Evolutionary conservation across 371 early-diverging fungal genomes (phyloP), one percentile per base, ranked within the genome.

Genomic region (Chytridiales sp.): DNA sequence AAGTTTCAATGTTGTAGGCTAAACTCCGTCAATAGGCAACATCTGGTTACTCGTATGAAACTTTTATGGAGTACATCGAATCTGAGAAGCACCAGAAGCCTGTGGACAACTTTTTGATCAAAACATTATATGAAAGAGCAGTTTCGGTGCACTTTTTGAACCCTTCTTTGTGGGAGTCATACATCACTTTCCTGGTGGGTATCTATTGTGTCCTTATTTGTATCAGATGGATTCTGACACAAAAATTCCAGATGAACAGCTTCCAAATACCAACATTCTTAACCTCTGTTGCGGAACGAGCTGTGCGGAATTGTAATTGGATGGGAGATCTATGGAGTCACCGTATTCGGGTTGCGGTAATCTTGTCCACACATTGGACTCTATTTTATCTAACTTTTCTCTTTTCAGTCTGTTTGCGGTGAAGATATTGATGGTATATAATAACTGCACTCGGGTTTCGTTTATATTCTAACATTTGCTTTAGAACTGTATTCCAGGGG

Each of bases 261-360:
- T 69, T 19, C 30, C 48, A 47, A 3, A 67, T 63, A 26, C 22
- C 40, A 22, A 27, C 30, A 5, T 59, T 64, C 3, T 46, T 75
- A 0, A 35, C 66, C 11, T 34, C 36, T 6, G 61, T 78, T n/a
- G 60, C 75, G 1, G 50, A 71, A 13, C 75, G 89, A 9, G 79
- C 88, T 0, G 67, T 85, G 1, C 68, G 86, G 5, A 88, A 87
- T 54, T 90, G 88, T 53, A 82, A 78, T 39, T 87, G 86, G 87
- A 79, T 83, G 3, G 89, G 86, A 15, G 72, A 66, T 31, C 61
- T 87, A 8, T 87, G 86, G 83, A 73, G 77, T 42, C 74, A 74
- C 53, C 64, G 57, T 3, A 26, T 74, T 1, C 82, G 83, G 44
- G 46, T 74, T 26, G 60, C 69, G 69, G 83, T 72, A 56, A 64